phyloP scores from a whole-genome alignment of 495 filamentous ascomycete genomes.

The Aspergillus heteromorphus region DNA sequence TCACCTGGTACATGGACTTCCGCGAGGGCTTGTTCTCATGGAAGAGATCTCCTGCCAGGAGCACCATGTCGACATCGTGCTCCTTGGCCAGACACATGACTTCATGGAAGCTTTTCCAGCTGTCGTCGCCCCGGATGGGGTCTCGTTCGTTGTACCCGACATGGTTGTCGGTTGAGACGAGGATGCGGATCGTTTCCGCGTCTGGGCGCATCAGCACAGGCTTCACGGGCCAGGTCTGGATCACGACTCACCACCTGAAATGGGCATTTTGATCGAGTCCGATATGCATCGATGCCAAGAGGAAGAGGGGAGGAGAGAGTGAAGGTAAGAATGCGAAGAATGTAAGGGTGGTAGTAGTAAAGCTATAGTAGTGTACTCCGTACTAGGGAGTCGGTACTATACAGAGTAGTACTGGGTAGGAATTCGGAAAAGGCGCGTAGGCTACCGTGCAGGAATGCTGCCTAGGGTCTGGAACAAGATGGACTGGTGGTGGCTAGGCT shows the following conservation, averaged over 20 bases:
- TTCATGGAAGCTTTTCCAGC: constrained; percentile 94
- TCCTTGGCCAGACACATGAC: constrained; percentile 86
- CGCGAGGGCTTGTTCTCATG: constrained; percentile 98
- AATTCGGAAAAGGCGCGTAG: not conserved
- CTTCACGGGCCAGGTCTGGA: not conserved
- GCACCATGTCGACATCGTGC: constrained; percentile 91
- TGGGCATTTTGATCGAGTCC: constrained; percentile 21
- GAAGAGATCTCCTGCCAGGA: constrained; percentile 91
- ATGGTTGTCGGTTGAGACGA: constrained; percentile 93
- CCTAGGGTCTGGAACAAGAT: not conserved
- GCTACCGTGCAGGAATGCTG: not conserved
- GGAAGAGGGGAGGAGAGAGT: not conserved
- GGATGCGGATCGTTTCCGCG: constrained; percentile 88
- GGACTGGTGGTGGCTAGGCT: not conserved
- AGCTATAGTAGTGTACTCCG: too few relatives aligned
- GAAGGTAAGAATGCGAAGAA: not conserved
- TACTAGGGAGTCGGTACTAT: too few relatives aligned
- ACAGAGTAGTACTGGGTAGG: not conserved
- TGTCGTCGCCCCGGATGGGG: constrained; percentile 88
- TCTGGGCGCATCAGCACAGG: constrained; percentile 36
- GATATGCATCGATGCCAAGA: not conserved
- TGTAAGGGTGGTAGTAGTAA: not conserved
- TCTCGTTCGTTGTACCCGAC: constrained; percentile 95
- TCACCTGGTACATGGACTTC: constrained; percentile 94
- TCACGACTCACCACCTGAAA: constrained; percentile 18